Conservation (phyloP, 768 basidiomycete species). For the Tremella yokohamensis region DNA sequence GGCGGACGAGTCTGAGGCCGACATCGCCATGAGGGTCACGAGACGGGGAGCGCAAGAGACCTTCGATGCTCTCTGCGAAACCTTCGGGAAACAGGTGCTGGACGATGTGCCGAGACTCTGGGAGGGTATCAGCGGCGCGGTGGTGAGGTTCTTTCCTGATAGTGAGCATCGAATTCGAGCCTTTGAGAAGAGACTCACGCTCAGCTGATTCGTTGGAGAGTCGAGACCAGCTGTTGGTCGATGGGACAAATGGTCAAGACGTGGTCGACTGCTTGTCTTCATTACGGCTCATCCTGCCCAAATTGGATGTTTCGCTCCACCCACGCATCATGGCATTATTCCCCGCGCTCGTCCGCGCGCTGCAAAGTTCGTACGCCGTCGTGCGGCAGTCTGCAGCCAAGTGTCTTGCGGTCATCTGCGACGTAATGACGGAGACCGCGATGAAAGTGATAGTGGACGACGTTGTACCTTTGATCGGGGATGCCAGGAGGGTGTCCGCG, state of each 20-base stretch:
- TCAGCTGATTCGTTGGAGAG: too few relatives aligned
- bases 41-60: slow-evolving; percentile 81
- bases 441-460: slow-evolving; percentile 87
- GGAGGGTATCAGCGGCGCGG: slow-evolving; percentile 80
- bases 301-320: slow-evolving; percentile 68
- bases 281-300: slow-evolving; percentile 73
- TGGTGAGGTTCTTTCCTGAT: slow-evolving; percentile 64
- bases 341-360: slow-evolving; percentile 68
- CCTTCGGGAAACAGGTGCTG: slow-evolving; percentile 70
- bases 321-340: slow-evolving; percentile 67
- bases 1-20: slow-evolving; percentile 56
- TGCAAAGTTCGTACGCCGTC: slow-evolving; percentile 84
- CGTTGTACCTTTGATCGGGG: slow-evolving; percentile 75
- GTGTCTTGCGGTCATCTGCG: slow-evolving; percentile 82
- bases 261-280: slow-evolving; percentile 88
- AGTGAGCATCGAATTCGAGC: slow-evolving; percentile 62
- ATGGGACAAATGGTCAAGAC: slow-evolving; percentile 27
- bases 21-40: slow-evolving; percentile 64
- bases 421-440: slow-evolving; percentile 75
- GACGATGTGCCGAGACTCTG: slow-evolving; percentile 88
- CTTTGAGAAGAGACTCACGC: too few relatives aligned
- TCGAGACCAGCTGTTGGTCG: neutral
- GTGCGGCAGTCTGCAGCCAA: slow-evolving; percentile 82
- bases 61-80: slow-evolving; percentile 69
- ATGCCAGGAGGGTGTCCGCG: slow-evolving; percentile 67